Percentiles rank a stretch among this genome's conserved stretches.
These are phyloP conservation scores for Eleusine indica DNA, from an alignment of 176 grass and related monocot species.

Conservation along the genomic window DNA sequence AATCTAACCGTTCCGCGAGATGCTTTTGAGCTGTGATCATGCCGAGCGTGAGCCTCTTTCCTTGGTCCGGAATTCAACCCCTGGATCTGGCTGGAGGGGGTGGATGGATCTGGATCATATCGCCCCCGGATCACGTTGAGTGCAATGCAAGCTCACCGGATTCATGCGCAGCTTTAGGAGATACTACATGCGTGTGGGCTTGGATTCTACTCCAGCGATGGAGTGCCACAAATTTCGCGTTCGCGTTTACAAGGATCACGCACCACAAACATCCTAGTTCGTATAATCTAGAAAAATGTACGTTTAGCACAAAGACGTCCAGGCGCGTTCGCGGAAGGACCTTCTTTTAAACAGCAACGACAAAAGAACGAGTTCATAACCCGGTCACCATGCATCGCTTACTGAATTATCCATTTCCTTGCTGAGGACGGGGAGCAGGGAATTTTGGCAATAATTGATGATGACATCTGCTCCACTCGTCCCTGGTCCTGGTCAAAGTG, in stretches of 20 bases:
- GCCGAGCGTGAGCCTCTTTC: background rate
- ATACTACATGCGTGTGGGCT: background rate
- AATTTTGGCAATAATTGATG: background rate
- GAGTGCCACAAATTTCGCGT: background rate
- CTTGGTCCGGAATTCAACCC: conserved; percentile 29
- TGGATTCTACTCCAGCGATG: background rate
- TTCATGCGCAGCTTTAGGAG: conserved; percentile 2
- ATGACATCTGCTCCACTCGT: background rate
- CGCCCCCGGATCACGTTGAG: conserved; percentile 2
- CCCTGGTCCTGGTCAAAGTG: conserved; percentile 44
- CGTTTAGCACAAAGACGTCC: too few relatives aligned
- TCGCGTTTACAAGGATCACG: too few relatives aligned
- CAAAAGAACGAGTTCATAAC: background rate
- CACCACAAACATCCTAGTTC: too few relatives aligned
- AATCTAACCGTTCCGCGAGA: background rate
- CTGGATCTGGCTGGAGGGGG: background rate
- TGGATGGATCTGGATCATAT: background rate
- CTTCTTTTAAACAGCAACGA: background rate
- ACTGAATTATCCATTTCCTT: conserved; percentile 13
- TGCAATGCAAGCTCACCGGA: background rate
- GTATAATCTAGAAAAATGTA: too few relatives aligned
- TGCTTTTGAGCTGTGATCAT: conserved; percentile 32
- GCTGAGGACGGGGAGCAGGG: background rate
- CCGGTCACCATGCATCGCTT: background rate
- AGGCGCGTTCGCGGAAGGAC: too few relatives aligned